A percentile compares a stretch with the other conserved stretches of the same genome.
Conservation (phyloP, 345 rosid species). For the Dipteronia dyeriana region DNA sequence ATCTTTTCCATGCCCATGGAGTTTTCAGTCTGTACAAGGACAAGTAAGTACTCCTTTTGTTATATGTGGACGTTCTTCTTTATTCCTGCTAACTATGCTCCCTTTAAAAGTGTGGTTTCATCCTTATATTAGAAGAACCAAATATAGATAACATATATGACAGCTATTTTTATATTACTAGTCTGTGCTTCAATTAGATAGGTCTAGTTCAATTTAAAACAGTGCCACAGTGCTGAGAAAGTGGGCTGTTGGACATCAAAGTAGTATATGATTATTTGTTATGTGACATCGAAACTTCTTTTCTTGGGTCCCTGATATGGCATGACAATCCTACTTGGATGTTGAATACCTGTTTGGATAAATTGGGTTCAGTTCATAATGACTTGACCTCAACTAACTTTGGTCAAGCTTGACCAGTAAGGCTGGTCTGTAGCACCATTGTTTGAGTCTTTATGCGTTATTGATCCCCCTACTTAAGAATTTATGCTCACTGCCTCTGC, state of each 20-base stretch:
- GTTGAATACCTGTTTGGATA: neutral
- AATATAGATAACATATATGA: neutral
- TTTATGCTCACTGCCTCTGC: neutral
- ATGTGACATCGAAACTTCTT: neutral
- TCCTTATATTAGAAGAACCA: neutral
- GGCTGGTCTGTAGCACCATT: neutral
- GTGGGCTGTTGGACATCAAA: neutral
- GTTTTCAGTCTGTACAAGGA: conserved; percentile 85
- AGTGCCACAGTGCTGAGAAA: neutral
- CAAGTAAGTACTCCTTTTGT: conserved; percentile 55
- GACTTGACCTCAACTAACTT: neutral
- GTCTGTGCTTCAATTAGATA: neutral
- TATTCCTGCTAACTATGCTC: neutral
- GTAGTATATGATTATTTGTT: neutral
- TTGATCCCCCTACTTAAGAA: neutral
- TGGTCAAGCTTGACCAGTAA: neutral
- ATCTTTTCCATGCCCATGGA: conserved; percentile 82
- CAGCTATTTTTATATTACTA: neutral
- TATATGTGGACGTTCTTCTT: conserved; percentile 9
- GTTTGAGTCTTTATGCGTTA: neutral
- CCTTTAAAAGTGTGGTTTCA: neutral
- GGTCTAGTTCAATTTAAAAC: neutral
- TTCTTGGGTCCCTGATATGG: neutral
- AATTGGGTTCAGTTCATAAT: conserved; percentile 1
- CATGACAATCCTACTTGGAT: neutral